Percentiles rank a stretch among this genome's conserved stretches.
phyloP scores from a whole-genome alignment of 1,284 basidiomycete species.

The Boletus holoroseus region DNA sequence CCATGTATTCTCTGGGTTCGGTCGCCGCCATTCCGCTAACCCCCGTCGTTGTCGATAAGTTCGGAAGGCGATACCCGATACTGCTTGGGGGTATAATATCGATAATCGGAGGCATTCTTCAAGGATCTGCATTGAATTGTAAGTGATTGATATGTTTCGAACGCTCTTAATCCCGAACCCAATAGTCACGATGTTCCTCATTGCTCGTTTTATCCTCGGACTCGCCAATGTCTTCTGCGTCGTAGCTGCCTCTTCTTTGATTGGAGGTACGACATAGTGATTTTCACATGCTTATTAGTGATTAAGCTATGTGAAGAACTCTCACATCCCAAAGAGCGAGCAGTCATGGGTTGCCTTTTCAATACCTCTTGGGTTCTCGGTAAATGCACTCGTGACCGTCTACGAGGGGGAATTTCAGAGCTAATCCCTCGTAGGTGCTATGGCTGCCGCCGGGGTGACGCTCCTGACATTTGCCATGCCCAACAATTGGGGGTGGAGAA shows the following conservation, averaged over 20 bases:
- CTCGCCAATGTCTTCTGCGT: conserved; percentile 10
- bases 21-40: conserved; percentile 15
- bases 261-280: conserved; percentile 13
- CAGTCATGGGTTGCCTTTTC: conserved; percentile 14
- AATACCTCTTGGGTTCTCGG: conserved; percentile 7
- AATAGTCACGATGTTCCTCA: conserved; percentile 18
- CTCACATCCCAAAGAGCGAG: conserved; percentile 24
- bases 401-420: not conserved
- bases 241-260: conserved; percentile 14
- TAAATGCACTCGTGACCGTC: not conserved
- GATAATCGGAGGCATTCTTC: conserved; percentile 16
- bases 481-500: conserved; percentile 51
- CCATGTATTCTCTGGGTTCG: conserved; percentile 17
- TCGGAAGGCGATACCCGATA: conserved; percentile 21
- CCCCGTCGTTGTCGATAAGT: conserved; percentile 10
- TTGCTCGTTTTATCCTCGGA: conserved; percentile 21
- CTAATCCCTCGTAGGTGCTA: conserved; percentile 9
- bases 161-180: not conserved
- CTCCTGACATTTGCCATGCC: conserved; percentile 46
- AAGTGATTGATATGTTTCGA: not conserved
- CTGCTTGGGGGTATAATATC: conserved; percentile 13
- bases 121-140: conserved; percentile 19
- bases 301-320: conserved; percentile 13
- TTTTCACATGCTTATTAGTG: not conserved
- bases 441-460: conserved; percentile 32